Percentiles rank a stretch among this genome's conserved stretches.
phyloP scores from a whole-genome alignment of 2,329 filamentous ascomycete genomes.

The Talaromyces sp. region DNA sequence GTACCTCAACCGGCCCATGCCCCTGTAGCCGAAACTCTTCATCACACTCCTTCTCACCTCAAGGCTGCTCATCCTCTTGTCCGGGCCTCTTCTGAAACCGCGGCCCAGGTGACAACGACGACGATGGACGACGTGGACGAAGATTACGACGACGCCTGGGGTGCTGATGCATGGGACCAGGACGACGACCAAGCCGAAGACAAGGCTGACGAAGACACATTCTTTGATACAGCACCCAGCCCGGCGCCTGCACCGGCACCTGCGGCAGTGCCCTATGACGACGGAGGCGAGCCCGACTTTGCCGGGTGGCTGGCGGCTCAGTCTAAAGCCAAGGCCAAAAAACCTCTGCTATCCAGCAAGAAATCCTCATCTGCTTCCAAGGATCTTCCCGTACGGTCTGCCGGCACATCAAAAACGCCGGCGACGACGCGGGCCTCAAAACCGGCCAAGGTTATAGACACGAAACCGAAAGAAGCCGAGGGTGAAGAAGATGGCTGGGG shows the following conservation, averaged over 20 bases:
- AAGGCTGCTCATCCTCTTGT: slow-evolving; percentile 25
- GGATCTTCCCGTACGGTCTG: slow-evolving; percentile 27
- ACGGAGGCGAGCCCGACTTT: slow-evolving; percentile 88
- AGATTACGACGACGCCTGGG: slow-evolving; percentile 50
- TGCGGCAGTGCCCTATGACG: slow-evolving; percentile 60
- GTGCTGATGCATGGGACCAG: slow-evolving; percentile 67
- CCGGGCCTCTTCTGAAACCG: slow-evolving; percentile 37
- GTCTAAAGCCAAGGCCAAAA: slow-evolving; percentile 66
- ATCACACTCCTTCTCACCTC: slow-evolving; percentile 18
- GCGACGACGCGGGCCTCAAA: slow-evolving; percentile 35
- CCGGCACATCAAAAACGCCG: slow-evolving; percentile 33
- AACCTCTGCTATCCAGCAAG: slow-evolving; percentile 66
- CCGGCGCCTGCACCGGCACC: slow-evolving; percentile 24
- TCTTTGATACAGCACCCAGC: slow-evolving; percentile 36
- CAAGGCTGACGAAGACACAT: slow-evolving; percentile 37
- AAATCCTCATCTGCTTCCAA: slow-evolving; percentile 48
- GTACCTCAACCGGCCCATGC: slow-evolving; percentile 40
- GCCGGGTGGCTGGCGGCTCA: slow-evolving; percentile 91
- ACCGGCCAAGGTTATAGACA: slow-evolving; percentile 62
- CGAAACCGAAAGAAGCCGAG: slow-evolving; percentile 49
- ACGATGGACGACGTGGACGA: slow-evolving; percentile 41
- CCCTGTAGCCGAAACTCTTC: slow-evolving; percentile 22
- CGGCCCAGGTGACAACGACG: slow-evolving; percentile 42
- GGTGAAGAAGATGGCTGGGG: slow-evolving; percentile 44
- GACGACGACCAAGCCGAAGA: slow-evolving; percentile 35